Conservation (phyloP, 176 grass and related monocot genomes). For the Phoenix roebelenii region DNA sequence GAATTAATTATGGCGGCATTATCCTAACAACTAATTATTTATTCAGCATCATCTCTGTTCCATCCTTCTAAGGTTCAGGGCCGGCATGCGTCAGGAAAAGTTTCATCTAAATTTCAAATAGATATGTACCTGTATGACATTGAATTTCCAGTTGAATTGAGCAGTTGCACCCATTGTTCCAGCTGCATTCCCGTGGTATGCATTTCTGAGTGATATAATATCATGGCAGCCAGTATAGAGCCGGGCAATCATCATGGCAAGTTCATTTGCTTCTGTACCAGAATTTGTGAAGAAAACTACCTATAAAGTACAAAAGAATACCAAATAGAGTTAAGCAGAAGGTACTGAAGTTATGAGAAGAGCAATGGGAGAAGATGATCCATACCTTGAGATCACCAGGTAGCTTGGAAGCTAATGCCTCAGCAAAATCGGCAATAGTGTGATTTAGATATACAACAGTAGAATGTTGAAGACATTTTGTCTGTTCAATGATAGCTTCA, state of each 20-base stretch:
- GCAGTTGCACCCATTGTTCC: slow-evolving; percentile 88
- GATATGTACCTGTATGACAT: slow-evolving; percentile 49
- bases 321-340: too few species aligned
- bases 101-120: too few species aligned
- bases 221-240: slow-evolving; percentile 81
- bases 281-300: slow-evolving; percentile 98
- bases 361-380: neutral
- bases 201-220: slow-evolving; percentile 80
- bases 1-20: too few species aligned
- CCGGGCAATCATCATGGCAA: slow-evolving; percentile 80
- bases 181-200: slow-evolving; percentile 83
- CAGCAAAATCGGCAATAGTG: slow-evolving; percentile 72
- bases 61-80: too few species aligned
- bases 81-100: too few species aligned
- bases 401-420: slow-evolving; percentile 78
- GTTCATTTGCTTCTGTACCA: slow-evolving; percentile 96
- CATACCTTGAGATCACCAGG: slow-evolving; percentile 73
- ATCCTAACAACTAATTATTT: too few species aligned
- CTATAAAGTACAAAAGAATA: slow-evolving; percentile 6
- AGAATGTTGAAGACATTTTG: slow-evolving; percentile 60
- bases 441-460: slow-evolving; percentile 92
- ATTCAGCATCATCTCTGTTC: too few species aligned
- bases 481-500: slow-evolving; percentile 59
- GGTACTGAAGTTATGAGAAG: too few species aligned
- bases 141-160: slow-evolving; percentile 97